Evolutionary conservation across 2,329 filamentous ascomycete species (phyloP).

Genomic region (Aspergillus thermomutatus): DNA sequence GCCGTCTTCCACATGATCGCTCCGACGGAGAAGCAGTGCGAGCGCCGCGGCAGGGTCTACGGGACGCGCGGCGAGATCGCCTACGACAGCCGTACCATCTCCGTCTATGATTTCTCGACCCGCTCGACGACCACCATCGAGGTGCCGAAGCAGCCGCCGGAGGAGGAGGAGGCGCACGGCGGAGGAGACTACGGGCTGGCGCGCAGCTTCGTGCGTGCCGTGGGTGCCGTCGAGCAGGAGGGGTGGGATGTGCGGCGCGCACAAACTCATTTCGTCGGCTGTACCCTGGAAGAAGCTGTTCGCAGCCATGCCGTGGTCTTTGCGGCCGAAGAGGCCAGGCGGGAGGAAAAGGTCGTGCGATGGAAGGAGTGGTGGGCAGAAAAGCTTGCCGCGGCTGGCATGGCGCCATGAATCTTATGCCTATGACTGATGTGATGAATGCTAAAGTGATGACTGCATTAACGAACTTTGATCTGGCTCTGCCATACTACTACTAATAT

Average conservation of each 20-base stretch:
- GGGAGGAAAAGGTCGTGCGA: slow-evolving; percentile 64
- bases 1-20: slow-evolving; percentile 94
- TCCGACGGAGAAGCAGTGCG: slow-evolving; percentile 80
- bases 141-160: slow-evolving; percentile 58
- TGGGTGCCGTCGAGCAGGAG: slow-evolving; percentile 72
- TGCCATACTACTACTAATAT: background rate
- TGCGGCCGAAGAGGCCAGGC: slow-evolving; percentile 83
- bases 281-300: slow-evolving; percentile 81
- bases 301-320: slow-evolving; percentile 90
- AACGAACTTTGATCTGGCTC: background rate
- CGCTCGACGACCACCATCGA: slow-evolving; percentile 52
- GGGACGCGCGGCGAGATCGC: slow-evolving; percentile 81
- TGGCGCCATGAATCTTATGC: background rate
- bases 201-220: slow-evolving; percentile 76
- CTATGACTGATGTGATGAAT: slow-evolving; percentile 8
- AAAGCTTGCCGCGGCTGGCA: slow-evolving; percentile 39
- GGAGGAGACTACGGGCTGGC: slow-evolving; percentile 79
- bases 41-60: slow-evolving; percentile 81
- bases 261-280: slow-evolving; percentile 73
- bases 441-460: slow-evolving; percentile 1
- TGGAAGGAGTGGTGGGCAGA: slow-evolving; percentile 74
- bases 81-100: slow-evolving; percentile 77
- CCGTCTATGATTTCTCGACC: slow-evolving; percentile 67
- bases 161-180: slow-evolving; percentile 60
- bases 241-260: slow-evolving; percentile 65